Evolutionary conservation across 192 early-diverging fungal species (phyloP), one percentile per base, ranked within the genome.

Genomic region (Helicostylum pulchrum): DNA sequence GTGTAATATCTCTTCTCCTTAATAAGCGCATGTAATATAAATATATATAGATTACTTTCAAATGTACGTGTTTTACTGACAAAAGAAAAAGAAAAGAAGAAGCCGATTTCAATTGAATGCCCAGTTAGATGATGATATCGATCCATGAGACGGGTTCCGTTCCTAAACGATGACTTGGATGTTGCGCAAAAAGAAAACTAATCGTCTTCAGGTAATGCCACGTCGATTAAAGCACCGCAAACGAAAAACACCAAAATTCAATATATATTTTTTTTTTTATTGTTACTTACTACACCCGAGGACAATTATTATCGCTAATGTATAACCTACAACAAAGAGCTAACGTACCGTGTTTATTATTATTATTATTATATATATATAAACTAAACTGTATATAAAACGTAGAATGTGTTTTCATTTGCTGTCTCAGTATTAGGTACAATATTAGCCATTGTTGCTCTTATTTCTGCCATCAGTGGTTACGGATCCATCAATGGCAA

Each of bases 281-380:
- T 48, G 26, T 2, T 39, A 39, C 12, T 15, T 48, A 14, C 2
- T 48, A 7, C 46, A 1, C 46, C 17, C 26, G 26, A 26, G 26
- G 15, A 48, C 11, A 48, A 48, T 19, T 17, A 65, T 7, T 3
- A 10, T 39, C 51, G 12, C 12, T 44, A 21, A 76, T 76, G 74
- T 60, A 64, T 53, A 71, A 76, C 60, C 57, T 76, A 50, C 64
- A 71, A 42, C 46, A 61, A 39, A 68, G 74, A 7, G 46, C 44
- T 17, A 76, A 66, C 48, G 74, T 72, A 67, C 32, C 39, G 11
- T 12, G 17, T 47, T 15, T 15, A 47, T 12, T 49, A 26, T 0
- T 31, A 36, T 14, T 49, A 26, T 0, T 31, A 26, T 43, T 42
- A 21, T 30, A 39, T 17, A 42, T 45, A n/a, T 23, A 12, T 1